A percentile compares a stretch with the other conserved stretches of the same genome.
Evolutionary conservation across 78 protist species (phyloP).

Genomic region (slime mould (Dictyostelium discoideum)): dicty_2.7 NC_007091.3:2558501-2559000

Average conservation of each 20-base stretch:
- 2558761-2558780: neutral
- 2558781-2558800: neutral
- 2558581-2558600: neutral
- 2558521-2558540: neutral
- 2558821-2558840: neutral
- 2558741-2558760: neutral
- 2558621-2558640: neutral
- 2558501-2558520: neutral
- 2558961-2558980: neutral
- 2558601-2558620: neutral
- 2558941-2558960: neutral
- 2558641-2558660: neutral
- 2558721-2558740: neutral
- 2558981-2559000: neutral
- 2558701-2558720: neutral
- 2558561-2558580: neutral
- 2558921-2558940: neutral
- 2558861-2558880: neutral
- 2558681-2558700: slow-evolving; percentile 10
- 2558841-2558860: no score
- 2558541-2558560: neutral
- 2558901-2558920: neutral
- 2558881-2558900: neutral
- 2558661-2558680: neutral
- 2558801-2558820: neutral